Evolutionary conservation across 108 stramenopile genomes (phyloP), one percentile per base, ranked within the genome.

Genomic region (Nannochloropsis salina): DNA sequence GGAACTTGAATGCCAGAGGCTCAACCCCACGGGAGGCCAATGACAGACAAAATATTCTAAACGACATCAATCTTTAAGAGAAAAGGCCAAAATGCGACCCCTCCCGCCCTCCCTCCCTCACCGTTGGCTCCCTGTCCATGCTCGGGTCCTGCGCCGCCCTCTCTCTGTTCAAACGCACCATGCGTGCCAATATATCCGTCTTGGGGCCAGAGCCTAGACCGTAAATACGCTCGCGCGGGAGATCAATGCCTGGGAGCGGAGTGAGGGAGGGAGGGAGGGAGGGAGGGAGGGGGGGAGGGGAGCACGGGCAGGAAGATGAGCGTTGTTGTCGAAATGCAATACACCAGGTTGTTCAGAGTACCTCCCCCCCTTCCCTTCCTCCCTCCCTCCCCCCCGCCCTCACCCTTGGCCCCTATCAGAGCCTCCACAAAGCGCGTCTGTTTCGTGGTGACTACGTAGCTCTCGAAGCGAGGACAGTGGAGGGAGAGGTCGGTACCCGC

Each of bases 381-480:
- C 41, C 41, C 81, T 81, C 9, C 20, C 9, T 81, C 20, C 40
- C 21, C 40, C 9, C 21, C 81, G 9, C 9, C 12, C 87, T 80
- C 83, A 87, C 87, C 87, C 45, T 51, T 81, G 44, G 84, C 44
- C 22, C 84, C 42, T 31, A 88, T 84, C 80, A 88, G 51, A 20
- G 82, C 87, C 80, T 45, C 84, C 42, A 84, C 87, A 31, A 88
- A 88, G 10, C 87, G 83, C 51, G 42, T 81, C 82, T 88, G 87
- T 84, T 88, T 88, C 21, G 87, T 88, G 42, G 87, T 88, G 44
- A 88, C 47, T 11, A 88, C 84, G 51, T 88, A 88, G 80, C 45
- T 88, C 87, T 31, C 80, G 42, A 41, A 88, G 81, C 40, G 81
- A 81, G 83, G 80, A 42, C 42, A 44, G 6, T 40, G 45, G 20